Evolutionary conservation across 1,284 basidiomycete species (phyloP), one percentile per base, ranked within the genome.

Genomic region (Microbotryomycetes sp.): DNA sequence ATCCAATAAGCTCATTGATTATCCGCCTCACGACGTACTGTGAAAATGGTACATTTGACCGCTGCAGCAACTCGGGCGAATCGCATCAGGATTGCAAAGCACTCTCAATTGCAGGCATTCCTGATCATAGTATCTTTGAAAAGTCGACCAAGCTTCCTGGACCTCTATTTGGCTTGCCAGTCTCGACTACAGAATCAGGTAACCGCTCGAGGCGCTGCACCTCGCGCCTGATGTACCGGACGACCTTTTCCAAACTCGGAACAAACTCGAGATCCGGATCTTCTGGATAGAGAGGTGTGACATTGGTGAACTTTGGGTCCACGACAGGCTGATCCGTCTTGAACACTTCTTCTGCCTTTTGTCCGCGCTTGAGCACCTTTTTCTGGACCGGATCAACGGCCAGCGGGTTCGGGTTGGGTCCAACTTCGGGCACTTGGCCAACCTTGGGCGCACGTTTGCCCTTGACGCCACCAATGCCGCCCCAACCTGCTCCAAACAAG

Each of bases 161-260:
- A 2, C 61, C 60, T 52, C 31, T 54, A 18, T 57, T 59, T 41
- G 56, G 58, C 29, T 48, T 55, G 27, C 63, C 79, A 13, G 73
- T 69, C 64, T 88, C 77, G 56, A 96, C 79, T 56, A 81, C 81
- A 56, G 83, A 81, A 72, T 97, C 91, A 26, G 81, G 79, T 31
- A 96, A 73, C 28, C 73, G 72, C 70, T 91, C 88, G 26, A 97
- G 77, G 49, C 92, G 77, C 41, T 78, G 77, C 35, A 89, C 77
- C 78, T 97, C 93, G 65, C 83, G 79, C 57, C 91, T 79, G 30
- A 92, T 77, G 71, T 91, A 96, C 49, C 76, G 77, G n/a, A 88
- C 85, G 21, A 94, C 76, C 46, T 81, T 79, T 52, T 85, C 81
- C 80, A 97, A 85, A 47, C 87, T 80, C 73, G 86, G 82, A 0